A percentile compares a stretch with the other conserved stretches of the same genome.
Conservation (phyloP, 75 land plant genomes). For the Chamaecyparis obtusa region DNA sequence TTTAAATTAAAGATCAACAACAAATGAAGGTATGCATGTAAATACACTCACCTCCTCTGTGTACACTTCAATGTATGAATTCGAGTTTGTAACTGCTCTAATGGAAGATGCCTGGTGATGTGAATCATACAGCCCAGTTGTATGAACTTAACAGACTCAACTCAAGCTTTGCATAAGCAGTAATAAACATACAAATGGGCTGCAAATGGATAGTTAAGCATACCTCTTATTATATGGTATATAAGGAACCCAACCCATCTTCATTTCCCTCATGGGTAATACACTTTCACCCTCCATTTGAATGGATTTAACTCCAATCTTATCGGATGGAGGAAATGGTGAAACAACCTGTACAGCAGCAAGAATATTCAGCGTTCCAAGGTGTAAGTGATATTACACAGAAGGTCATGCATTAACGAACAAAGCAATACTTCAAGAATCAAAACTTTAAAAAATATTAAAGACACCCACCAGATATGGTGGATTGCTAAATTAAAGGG, state of each 20-base stretch:
- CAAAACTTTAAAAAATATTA: neutral
- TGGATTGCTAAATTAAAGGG: neutral
- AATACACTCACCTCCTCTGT: conserved; percentile 22
- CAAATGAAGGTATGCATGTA: neutral
- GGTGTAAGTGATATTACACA: neutral
- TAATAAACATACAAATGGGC: neutral
- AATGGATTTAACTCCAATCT: conserved; percentile 89
- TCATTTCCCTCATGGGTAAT: conserved; percentile 96
- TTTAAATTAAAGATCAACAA: neutral
- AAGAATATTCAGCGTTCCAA: neutral
- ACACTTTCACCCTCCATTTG: conserved; percentile 92
- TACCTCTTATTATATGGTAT: conserved; percentile 76
- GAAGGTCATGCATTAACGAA: neutral
- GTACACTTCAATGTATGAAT: conserved; percentile 40
- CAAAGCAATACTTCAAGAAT: neutral
- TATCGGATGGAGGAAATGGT: conserved; percentile 93
- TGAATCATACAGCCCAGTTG: neutral
- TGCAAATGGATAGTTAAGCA: neutral
- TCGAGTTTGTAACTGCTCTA: conserved; percentile 29
- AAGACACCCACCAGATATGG: neutral
- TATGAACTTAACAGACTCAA: neutral
- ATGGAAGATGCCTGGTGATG: conserved; percentile 20
- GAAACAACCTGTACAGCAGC: conserved; percentile 66
- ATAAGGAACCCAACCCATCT: conserved; percentile 97
- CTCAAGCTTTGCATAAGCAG: neutral